These are phyloP conservation scores for Cymbopogon citratus DNA, from an alignment of 176 grass and related monocot species.

Conservation along the genomic window DNA sequence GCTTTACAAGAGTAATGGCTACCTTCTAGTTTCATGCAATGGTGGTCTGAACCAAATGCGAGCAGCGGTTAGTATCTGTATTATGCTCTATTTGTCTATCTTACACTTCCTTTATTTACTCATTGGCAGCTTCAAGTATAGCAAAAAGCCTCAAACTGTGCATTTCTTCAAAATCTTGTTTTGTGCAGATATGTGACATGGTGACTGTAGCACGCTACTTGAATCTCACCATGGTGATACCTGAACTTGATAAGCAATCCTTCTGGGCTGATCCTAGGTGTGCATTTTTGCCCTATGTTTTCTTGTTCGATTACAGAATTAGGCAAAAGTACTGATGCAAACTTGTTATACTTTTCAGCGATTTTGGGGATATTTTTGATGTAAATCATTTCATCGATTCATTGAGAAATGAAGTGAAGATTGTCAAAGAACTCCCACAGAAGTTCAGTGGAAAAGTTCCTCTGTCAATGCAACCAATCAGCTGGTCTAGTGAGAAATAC, in stretches of 20 bases:
- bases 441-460: conserved; percentile 60
- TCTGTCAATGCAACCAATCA: conserved; percentile 82
- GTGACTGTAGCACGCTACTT: conserved; percentile 84
- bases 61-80: conserved; percentile 58
- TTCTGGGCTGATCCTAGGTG: conserved; percentile 99
- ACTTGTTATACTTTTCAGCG: conserved; percentile 42
- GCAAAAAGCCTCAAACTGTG: not conserved
- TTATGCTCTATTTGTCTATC: not conserved
- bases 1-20: conserved; percentile 86
- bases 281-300: conserved; percentile 19
- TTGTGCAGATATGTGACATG: conserved; percentile 92
- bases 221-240: conserved; percentile 89
- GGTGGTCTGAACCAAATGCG: conserved; percentile 98
- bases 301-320: conserved; percentile 1
- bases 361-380: conserved; percentile 94
- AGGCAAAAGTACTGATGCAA: conserved; percentile 1
- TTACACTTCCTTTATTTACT: not conserved
- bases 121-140: not conserved
- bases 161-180: conserved; percentile 24
- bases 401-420: conserved; percentile 88
- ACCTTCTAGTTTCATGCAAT: conserved; percentile 84
- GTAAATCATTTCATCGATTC: conserved; percentile 92
- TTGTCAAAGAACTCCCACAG: conserved; percentile 73
- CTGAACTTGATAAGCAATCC: conserved; percentile 97
- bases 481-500: conserved; percentile 96